phyloP scores from a whole-genome alignment of 768 basidiomycete genomes.

The Suillus clintonianus region DNA sequence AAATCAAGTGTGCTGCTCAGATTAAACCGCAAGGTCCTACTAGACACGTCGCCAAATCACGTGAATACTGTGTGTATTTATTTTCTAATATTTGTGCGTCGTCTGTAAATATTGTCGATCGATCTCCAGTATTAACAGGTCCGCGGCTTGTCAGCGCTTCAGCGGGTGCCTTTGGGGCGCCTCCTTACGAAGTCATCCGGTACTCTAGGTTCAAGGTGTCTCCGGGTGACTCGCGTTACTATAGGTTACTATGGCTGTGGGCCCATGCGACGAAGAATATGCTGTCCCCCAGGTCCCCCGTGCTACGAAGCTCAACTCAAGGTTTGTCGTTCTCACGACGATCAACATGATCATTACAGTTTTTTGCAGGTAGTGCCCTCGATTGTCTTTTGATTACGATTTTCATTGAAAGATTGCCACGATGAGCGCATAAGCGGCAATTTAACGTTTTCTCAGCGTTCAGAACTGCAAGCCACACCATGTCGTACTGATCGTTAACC shows the following conservation, averaged over 20 bases:
- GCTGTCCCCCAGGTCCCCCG: too few species aligned
- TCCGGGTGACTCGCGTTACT: not conserved
- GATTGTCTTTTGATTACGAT: not conserved
- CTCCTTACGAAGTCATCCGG: not conserved
- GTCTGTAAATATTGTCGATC: too few species aligned
- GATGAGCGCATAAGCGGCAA: not conserved
- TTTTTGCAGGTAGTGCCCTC: not conserved
- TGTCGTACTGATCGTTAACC: not conserved
- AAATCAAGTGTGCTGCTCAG: not conserved
- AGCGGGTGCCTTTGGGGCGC: too few species aligned
- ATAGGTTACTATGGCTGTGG: not conserved
- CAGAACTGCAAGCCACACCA: too few species aligned
- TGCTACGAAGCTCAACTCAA: too few species aligned
- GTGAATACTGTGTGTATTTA: not conserved
- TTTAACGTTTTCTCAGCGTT: not conserved
- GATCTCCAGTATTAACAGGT: too few species aligned
- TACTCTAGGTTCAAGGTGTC: not conserved
- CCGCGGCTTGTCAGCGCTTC: too few species aligned
- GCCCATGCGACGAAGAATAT: not conserved
- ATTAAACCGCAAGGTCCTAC: not conserved
- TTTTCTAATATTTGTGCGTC: not conserved
- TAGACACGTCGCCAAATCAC: not conserved
- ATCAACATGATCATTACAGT: too few species aligned
- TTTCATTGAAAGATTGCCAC: not conserved
- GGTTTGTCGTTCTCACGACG: too few species aligned